Conservation (phyloP, 805 yeast genomes). For the Metschnikowia kunwiensis region DNA sequence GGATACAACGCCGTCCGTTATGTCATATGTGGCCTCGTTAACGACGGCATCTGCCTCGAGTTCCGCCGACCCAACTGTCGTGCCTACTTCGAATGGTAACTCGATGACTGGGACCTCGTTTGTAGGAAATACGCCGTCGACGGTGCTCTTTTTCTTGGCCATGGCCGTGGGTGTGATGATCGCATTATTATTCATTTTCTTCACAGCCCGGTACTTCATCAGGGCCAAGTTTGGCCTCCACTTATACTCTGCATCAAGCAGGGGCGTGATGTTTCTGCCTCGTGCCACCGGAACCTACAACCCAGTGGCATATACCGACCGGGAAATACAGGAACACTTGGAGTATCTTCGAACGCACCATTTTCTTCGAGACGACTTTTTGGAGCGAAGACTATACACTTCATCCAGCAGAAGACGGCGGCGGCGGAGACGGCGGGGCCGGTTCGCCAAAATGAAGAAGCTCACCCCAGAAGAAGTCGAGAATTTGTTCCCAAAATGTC, state of each 20-base stretch:
- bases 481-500: slow-evolving; percentile 53
- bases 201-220: slow-evolving; percentile 58
- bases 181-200: slow-evolving; percentile 54
- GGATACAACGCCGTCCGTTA: neutral
- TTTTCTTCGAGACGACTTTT: slow-evolving; percentile 29
- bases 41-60: neutral
- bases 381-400: slow-evolving; percentile 25
- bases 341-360: slow-evolving; percentile 34
- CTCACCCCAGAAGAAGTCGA: slow-evolving; percentile 58
- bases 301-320: slow-evolving; percentile 18
- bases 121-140: slow-evolving; percentile 54
- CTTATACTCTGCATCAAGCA: slow-evolving; percentile 34
- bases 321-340: slow-evolving; percentile 35
- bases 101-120: slow-evolving; percentile 19
- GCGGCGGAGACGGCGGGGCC: slow-evolving; percentile 38
- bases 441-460: slow-evolving; percentile 48
- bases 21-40: neutral
- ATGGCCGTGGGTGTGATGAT: slow-evolving; percentile 59
- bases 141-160: slow-evolving; percentile 62
- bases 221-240: slow-evolving; percentile 56
- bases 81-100: neutral
- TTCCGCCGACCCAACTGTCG: no score
- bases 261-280: slow-evolving; percentile 22
- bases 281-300: slow-evolving; percentile 9
- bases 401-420: slow-evolving; percentile 24